Base-by-base conservation (phyloP, 1,284 basidiomycete genomes). In the Hymenochaete sp. region DNA sequence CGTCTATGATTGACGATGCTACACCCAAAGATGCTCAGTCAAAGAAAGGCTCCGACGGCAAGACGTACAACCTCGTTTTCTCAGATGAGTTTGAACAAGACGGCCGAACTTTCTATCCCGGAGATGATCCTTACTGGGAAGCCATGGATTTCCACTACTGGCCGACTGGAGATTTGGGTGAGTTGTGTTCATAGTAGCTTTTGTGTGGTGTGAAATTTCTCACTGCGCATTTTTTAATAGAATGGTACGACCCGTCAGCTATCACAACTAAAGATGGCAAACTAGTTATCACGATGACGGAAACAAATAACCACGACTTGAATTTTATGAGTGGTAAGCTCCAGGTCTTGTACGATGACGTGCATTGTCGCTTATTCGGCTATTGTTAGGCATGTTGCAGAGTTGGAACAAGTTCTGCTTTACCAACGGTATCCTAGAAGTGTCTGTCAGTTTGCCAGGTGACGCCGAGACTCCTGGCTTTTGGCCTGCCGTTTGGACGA, bases 331-430 rank as follows among this genome's bases (percentile, higher is more conserved):
- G 56, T 39, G 58, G 52, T 21, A 37, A 31, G 45, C 40, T 22
- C 21, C 32, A 35, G 32, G n/a, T 2, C 43, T 5, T 22, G 21
- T 28, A 3, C 24, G 14, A 13, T 26, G 14, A 9, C 26, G 16
- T 10, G n/a, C 10, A 18, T 41, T 19, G 22, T 19, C 11, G n/a
- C 25, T 29, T 11, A 43, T 25, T 48, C 2, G 19, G 6, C 25
- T 19, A 16, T 32, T 31, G 45, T 18, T 55, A 49, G 60, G 60
- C 14, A 62, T 56, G 57, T 51, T 67, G 35, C 51, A 56, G 13
- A 53, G 55, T 29, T 71, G 71, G 70, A 72, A 72, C 55, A 85
- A 90, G 61, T 81, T 91, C 57, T 92, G 88, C 61, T 93, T 92
- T 61, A 88, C 81, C 0, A 83, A 83, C 3, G 82, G 82, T 16